Base-by-base conservation (phyloP, 148 eudicot genomes). In the Simmondsia chinensis region DNA sequence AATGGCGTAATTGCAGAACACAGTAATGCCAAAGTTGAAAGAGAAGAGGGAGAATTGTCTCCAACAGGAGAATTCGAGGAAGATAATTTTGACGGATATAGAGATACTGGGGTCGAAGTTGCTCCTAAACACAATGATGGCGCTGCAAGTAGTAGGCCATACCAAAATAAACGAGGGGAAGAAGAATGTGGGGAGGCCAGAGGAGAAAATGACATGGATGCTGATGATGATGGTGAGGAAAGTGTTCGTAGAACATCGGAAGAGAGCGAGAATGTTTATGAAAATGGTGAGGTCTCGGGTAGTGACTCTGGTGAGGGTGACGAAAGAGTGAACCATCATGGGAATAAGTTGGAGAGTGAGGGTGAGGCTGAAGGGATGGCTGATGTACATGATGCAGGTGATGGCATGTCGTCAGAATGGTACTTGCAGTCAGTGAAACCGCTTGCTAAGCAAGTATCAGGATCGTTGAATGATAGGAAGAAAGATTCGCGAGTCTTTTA, bases 231-330 rank as follows among this genome's bases (percentile, higher is more conserved):
- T 50, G 78, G 74, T 24, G 93, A 77, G 42, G 73, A 57, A 51
- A 76, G 86, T 60, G 63, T 67, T 52, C 87, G 66, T 26, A 67
- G 83, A 53, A 72, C 83, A 58, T 70, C 75, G 26, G 84, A 66
- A 46, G 73, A 74, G 25, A 75, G 80, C 44, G 94, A 76, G 57
- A 76, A 79, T 71, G 82, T 71, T 62, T 77, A 80, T 68, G 89
- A 75, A 35, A 83, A 77, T 66, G 83, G 80, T 22, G 80, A 80
- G 59, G 79, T 56, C 39, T 77, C 87, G 24, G 73, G 63, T 41
- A 80, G 94, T 45, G 97, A 88, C 50, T 80, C 87, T 41, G 76
- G 71, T 74, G 82, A 80, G 39, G 79, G 65, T 30, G 91, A 71
- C 54, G 83, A 73, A 36, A 73, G 64, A 21, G 75, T 55, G 17